Conservation (phyloP, 495 filamentous ascomycete genomes). For the Penicillium mononematosum region DNA sequence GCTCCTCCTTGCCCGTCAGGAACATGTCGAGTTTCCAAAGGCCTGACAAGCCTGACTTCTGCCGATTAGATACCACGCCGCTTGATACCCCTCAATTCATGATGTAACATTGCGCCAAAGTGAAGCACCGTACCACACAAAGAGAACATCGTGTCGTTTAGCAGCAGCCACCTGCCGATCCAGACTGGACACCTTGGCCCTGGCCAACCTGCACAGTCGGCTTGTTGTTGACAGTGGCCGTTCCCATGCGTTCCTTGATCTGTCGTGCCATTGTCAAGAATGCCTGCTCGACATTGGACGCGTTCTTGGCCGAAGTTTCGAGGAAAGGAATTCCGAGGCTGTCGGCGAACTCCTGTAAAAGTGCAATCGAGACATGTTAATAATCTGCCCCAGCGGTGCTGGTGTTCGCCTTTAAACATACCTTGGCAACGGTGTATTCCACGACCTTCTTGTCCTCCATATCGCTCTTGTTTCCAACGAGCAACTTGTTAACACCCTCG, state of each 20-base stretch:
- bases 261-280: conserved; percentile 99
- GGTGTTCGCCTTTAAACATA: conserved; percentile 35
- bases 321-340: conserved; percentile 99
- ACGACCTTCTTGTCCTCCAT: conserved; percentile 99
- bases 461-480: conserved; percentile 99
- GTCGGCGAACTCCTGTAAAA: conserved; percentile 91
- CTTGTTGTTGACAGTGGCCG: conserved; percentile 96
- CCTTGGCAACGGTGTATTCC: conserved; percentile 99
- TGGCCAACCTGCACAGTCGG: conserved; percentile 92
- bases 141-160: conserved; percentile 50
- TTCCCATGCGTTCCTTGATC: conserved; percentile 99
- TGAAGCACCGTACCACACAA: conserved; percentile 29
- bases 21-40: conserved; percentile 21
- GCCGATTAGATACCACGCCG: conserved; percentile 23
- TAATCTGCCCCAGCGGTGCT: neutral
- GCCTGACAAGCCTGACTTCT: conserved; percentile 17
- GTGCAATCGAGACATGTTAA: conserved; percentile 20
- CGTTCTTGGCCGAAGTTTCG: conserved; percentile 99
- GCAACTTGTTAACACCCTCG: conserved; percentile 97
- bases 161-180: conserved; percentile 89
- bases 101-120: conserved; percentile 36
- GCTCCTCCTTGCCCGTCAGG: conserved; percentile 13
- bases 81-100: conserved; percentile 28
- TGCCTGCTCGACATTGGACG: conserved; percentile 98
- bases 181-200: conserved; percentile 91